Conservation (phyloP, 2,329 filamentous ascomycete genomes). For the Hysterium pulicare region DNA sequence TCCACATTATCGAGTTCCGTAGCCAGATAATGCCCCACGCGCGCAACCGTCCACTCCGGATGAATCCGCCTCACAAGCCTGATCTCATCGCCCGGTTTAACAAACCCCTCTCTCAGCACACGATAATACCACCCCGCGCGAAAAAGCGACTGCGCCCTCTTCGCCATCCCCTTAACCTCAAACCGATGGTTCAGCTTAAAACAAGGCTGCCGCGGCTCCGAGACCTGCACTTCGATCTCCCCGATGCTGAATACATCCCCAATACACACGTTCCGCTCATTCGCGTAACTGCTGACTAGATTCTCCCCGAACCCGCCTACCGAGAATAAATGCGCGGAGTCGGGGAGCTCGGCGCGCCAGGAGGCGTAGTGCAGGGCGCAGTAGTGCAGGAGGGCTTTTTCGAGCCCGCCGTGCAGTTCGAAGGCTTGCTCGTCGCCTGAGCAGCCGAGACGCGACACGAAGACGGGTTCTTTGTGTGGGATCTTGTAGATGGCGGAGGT, state of each 20-base stretch:
- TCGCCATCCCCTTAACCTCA: slow-evolving; percentile 59
- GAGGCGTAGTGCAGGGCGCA: slow-evolving; percentile 57
- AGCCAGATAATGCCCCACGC: slow-evolving; percentile 62
- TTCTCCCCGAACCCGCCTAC: slow-evolving; percentile 65
- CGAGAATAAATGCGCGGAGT: slow-evolving; percentile 50
- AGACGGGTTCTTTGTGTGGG: slow-evolving; percentile 43
- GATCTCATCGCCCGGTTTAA: slow-evolving; percentile 57
- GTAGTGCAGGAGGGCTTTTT: slow-evolving; percentile 63
- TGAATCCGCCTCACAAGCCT: slow-evolving; percentile 53
- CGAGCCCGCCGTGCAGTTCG: slow-evolving; percentile 58
- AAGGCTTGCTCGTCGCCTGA: slow-evolving; percentile 61
- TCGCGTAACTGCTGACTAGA: slow-evolving; percentile 56
- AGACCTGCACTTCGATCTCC: slow-evolving; percentile 53
- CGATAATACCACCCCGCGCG: slow-evolving; percentile 67
- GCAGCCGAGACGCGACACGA: slow-evolving; percentile 51
- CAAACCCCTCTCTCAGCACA: slow-evolving; percentile 53
- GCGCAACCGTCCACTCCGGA: slow-evolving; percentile 61
- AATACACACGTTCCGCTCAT: slow-evolving; percentile 64
- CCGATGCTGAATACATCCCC: slow-evolving; percentile 58
- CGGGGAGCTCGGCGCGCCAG: slow-evolving; percentile 55
- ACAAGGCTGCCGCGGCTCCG: slow-evolving; percentile 61
- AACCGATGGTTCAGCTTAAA: slow-evolving; percentile 69
- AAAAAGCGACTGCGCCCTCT: slow-evolving; percentile 53
- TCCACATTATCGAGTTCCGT: slow-evolving; percentile 48
- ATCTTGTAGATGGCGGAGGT: slow-evolving; percentile 57